A percentile compares a stretch with the other conserved stretches of the same genome.
phyloP scores from a whole-genome alignment of 2,329 filamentous ascomycete genomes.

The Pseudogymnoascus pannorum region DNA sequence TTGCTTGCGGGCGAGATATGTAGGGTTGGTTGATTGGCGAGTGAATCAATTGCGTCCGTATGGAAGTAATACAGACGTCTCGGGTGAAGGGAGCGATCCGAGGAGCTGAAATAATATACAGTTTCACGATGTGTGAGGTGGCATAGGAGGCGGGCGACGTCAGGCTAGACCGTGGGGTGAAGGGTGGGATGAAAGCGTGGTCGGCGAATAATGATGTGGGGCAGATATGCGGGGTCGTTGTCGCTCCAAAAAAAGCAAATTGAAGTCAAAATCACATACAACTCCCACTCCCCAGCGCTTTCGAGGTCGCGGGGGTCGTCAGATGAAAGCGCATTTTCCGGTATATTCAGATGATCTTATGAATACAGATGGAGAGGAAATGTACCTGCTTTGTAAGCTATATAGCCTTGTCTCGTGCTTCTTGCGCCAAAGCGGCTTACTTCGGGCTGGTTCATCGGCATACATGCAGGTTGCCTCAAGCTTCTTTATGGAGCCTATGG shows the following conservation, averaged over 20 bases:
- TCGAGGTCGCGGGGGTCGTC: not conserved
- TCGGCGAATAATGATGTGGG: constrained; percentile 8
- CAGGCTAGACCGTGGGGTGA: constrained; percentile 5
- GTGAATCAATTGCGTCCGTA: constrained; percentile 5
- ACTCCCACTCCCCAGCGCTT: not conserved
- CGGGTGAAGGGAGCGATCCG: not conserved
- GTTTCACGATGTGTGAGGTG: constrained; percentile 3
- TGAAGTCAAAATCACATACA: not conserved
- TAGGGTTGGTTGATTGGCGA: not conserved
- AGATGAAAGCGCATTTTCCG: not conserved
- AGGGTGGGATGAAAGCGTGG: constrained; percentile 5
- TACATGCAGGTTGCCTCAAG: not conserved
- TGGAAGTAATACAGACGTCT: not conserved
- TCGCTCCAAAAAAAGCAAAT: constrained; percentile 8
- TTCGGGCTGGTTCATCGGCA: not conserved
- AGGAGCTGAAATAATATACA: constrained; percentile 1
- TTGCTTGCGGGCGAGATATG: not conserved
- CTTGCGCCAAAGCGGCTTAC: not conserved
- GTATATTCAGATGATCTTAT: not conserved
- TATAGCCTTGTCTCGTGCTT: not conserved
- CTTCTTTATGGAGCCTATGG: not conserved
- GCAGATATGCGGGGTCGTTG: constrained; percentile 8
- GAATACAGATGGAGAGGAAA: not conserved
- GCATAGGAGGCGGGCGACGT: constrained; percentile 2
- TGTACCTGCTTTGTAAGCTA: not conserved